phyloP scores from a whole-genome alignment of 257 asterid genomes.

The Thymus quinquecostatus region DNA sequence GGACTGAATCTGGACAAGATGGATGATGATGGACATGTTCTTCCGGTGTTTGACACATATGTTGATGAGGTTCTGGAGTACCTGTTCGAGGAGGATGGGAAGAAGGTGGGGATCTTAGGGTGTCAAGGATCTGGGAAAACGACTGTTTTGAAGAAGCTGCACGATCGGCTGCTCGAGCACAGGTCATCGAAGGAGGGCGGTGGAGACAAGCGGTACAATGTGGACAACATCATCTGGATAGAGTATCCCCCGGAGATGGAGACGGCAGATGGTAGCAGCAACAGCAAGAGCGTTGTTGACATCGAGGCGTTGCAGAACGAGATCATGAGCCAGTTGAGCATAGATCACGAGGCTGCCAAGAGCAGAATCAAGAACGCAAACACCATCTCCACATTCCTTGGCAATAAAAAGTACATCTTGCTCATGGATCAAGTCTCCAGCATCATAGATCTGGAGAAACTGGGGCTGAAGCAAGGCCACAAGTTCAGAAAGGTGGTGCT shows the following conservation, averaged over 20 bases:
- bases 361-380: background rate
- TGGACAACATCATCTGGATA: background rate
- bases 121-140: constrained; percentile 22
- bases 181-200: background rate
- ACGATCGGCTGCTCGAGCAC: background rate
- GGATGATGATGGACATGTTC: background rate
- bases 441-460: background rate
- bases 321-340: constrained; percentile 13
- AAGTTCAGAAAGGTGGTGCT: constrained; percentile 2
- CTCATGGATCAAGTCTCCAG: constrained; percentile 20
- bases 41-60: background rate
- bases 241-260: background rate
- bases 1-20: background rate
- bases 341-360: background rate
- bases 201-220: background rate
- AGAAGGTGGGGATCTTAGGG: constrained; percentile 6
- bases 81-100: background rate
- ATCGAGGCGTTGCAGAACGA: constrained; percentile 11
- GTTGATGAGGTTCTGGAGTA: background rate
- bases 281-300: background rate
- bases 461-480: constrained; percentile 5
- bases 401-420: background rate
- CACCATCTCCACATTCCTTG: background rate
- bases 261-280: background rate
- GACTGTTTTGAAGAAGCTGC: background rate